Evolutionary conservation across 192 early-diverging fungal genomes (phyloP), one percentile per base, ranked within the genome.

Genomic region (Coemansia sp.): DNA sequence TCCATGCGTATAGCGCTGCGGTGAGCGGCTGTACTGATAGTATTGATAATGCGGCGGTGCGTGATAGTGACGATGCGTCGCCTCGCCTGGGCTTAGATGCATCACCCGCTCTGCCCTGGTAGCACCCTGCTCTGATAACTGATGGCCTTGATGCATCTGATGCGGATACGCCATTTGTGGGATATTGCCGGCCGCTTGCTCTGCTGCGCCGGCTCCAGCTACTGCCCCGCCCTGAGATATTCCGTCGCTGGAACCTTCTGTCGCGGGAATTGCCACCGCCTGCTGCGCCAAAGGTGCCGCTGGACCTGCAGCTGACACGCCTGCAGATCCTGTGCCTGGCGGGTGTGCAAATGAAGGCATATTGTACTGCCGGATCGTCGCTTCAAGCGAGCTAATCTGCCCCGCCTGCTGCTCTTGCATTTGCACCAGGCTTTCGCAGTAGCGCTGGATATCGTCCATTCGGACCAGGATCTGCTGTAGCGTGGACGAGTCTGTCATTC

Each of bases 351-450:
- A 38, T 7, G 29, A 29, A 7, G 53, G 25, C 53, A 57, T n/a
- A 27, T 25, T 35, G 32, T 54, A 25, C 51, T 63, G 61, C 6
- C 50, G 50, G 50, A 75, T 57, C 12, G 66, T 29, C 14, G 66
- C 60, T 29, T 75, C 72, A 2, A 75, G 59, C 35, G 59, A 50
- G 25, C 57, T 45, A 19, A 75, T 69, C 37, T 69, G 67, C 27
- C 22, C 52, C n/a, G 51, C 62, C 52, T 75, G 72, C 35, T 65
- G 66, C 7, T 45, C 45, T 52, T 75, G 72, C 35, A 69, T 69
- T 41, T 65, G 62, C 48, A 68, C 43, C 32, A 75, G 62, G 53
- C 24, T 59, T 27, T 60, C 66, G 22, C 72, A 75, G 22, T 68
- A 61, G 57, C 57, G 72, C 57, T 75, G 55, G 4, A 75, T 75